A percentile compares a stretch with the other conserved stretches of the same genome.
phyloP scores from a whole-genome alignment of 345 rosid species.

The Eucalyptus curtisii region DNA sequence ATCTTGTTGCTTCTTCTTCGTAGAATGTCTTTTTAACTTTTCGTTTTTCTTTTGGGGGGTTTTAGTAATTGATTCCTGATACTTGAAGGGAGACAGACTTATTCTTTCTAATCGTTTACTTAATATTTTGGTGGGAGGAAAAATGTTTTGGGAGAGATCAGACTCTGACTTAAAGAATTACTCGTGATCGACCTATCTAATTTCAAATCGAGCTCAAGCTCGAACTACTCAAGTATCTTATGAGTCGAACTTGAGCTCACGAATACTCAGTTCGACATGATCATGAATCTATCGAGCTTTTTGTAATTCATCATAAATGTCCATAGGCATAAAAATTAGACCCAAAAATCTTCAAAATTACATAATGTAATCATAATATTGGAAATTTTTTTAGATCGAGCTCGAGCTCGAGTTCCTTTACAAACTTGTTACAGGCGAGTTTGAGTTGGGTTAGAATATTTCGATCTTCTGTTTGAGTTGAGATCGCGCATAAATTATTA shows the following conservation, averaged over 20 bases:
- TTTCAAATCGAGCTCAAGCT: not conserved
- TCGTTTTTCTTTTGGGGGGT: not conserved
- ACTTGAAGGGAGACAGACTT: not conserved
- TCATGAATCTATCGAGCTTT: not conserved
- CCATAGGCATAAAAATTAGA: not conserved
- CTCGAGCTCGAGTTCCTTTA: too few species aligned
- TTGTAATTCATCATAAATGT: not conserved
- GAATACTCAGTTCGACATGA: accelerated
- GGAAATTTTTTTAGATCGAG: too few species aligned
- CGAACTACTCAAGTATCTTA: not conserved
- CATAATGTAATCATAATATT: too few species aligned
- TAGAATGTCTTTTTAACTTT: not conserved
- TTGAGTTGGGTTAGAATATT: not conserved
- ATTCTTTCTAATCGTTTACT: not conserved
- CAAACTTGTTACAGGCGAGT: too few species aligned
- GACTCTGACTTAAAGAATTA: not conserved
- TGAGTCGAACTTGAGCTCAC: not conserved
- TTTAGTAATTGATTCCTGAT: not conserved
- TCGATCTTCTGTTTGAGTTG: not conserved
- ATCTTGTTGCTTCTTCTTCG: not conserved
- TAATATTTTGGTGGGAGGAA: not conserved
- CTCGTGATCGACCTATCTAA: not conserved
- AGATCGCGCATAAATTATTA: not conserved
- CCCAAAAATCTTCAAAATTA: too few species aligned
- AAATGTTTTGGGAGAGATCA: not conserved